Evolutionary conservation across 2,329 filamentous ascomycete species (phyloP).

Genomic region (Trichoderma sp.): DNA sequence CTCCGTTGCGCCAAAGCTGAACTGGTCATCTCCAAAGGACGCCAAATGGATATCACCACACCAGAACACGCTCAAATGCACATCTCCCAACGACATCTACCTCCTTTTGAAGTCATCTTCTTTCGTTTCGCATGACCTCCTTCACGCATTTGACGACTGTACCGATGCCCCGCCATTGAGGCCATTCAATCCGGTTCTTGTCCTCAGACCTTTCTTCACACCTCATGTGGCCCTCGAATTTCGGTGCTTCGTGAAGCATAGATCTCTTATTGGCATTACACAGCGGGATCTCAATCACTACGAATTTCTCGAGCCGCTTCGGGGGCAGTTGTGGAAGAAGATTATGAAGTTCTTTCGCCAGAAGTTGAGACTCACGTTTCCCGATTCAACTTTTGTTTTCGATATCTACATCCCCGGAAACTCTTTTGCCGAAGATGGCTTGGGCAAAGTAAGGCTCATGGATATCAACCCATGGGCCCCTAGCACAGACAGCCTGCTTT

Average conservation of each 20-base stretch:
- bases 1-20: slow-evolving; percentile 87
- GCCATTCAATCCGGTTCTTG: slow-evolving; percentile 74
- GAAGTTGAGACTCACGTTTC: slow-evolving; percentile 75
- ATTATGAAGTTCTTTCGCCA: slow-evolving; percentile 79
- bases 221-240: slow-evolving; percentile 93
- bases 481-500: slow-evolving; percentile 85
- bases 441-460: slow-evolving; percentile 80
- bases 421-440: slow-evolving; percentile 57
- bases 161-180: slow-evolving; percentile 45
- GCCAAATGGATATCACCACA: slow-evolving; percentile 86
- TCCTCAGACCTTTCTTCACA: slow-evolving; percentile 85
- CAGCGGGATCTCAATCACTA: slow-evolving; percentile 93
- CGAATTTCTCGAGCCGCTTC: slow-evolving; percentile 71
- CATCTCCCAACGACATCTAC: slow-evolving; percentile 87
- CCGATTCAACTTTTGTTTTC: slow-evolving; percentile 82
- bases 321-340: slow-evolving; percentile 66
- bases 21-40: slow-evolving; percentile 97
- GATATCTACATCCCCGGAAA: slow-evolving; percentile 86
- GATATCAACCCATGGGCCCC: slow-evolving; percentile 96
- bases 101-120: slow-evolving; percentile 91
- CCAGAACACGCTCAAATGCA: slow-evolving; percentile 90
- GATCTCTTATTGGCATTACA: slow-evolving; percentile 78
- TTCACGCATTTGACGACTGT: slow-evolving; percentile 85
- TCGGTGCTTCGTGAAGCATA: slow-evolving; percentile 87
- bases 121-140: slow-evolving; percentile 91